Base-by-base conservation (phyloP, 2,329 filamentous ascomycete genomes). In the Verticillium longisporum region DNA sequence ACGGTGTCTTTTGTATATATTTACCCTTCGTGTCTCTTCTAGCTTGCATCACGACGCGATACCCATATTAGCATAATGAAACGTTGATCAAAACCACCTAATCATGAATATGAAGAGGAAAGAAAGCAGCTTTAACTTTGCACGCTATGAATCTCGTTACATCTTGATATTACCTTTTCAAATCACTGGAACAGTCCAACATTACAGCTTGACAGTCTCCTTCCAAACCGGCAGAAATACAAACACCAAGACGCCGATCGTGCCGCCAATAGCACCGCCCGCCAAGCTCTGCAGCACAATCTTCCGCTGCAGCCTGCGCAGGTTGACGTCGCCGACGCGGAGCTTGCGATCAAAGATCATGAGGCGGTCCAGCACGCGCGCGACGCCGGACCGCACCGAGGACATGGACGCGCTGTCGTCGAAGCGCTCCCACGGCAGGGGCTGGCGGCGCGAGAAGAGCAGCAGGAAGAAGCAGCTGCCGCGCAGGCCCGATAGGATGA, bases 271-370 rank as follows among this genome's bases (percentile, higher is more conserved):
- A 0, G 70, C 69, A 0, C 77, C 77, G 1, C 73, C 75, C 1
- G 71, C 56, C 60, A 78, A 62, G 57, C 75, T 78, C 68, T 79
- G 77, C 3, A 75, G 50, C 36, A 79, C 74, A 61, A 81, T 79
- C 67, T 76, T 77, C 61, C 73, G 69, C 69, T 81, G 78, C 60
- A 81, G 67, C 26, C 68, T 69, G 57, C 78, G 70, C 63, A 81
- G 64, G 55, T 77, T 70, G 33, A 68, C 65, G 61, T 80, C 78
- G 68, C 78, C 76, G 62, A 81, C 78, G 33, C 72, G 73, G 61
- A 79, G 62, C 66, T 78, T 79, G 60, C 76, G 72, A 62, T 80
- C 78, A 64, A 79, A 80, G 45, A 80, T 77, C 78, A 80, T 80
- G 55, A 80, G 64, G 34, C 74, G 70, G 0, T 69, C 73, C 0